Evolutionary conservation across 1,284 basidiomycete species (phyloP), one percentile per base, ranked within the genome.

Genomic region (Leccinum subfulvum): DNA sequence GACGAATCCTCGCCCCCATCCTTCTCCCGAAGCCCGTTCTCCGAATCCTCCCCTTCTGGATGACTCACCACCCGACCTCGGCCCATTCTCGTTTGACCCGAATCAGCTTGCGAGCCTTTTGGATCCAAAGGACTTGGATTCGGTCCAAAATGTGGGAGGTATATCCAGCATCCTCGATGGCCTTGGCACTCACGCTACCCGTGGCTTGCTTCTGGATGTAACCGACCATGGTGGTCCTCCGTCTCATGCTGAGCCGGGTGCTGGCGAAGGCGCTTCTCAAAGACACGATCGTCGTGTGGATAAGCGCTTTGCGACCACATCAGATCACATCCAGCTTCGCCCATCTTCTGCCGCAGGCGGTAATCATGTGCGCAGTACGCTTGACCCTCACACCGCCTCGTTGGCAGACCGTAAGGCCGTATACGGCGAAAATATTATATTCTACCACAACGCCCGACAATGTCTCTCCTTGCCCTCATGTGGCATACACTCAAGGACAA

Each of bases 41-140:
- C 11, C 55, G 33, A 11, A 35, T 68, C 63, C 78, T 4, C 80
- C 82, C 60, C 71, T 83, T 14, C 73, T 76, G 16, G 80, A 86
- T 67, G 89, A 90, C 67, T 82, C 84, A 49, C 79, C 79, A n/a
- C 80, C 84, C 51, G 85, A 95, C 73, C 86, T 89, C 0, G 76
- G 84, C 0, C 91, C 92, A 0, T 94, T 92, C 73, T 69, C 72
- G 10, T 87, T 90, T 71, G 87, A 84, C 62, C 94, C 96, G 0
- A 86, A 84, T 64, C 80, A 83, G 60, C 87, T 99, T 5, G 95
- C 95, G 21, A 85, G 88, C 65, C 84, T 98, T 56, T 87, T 98
- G 56, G 96, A 98, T 75, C 95, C 95, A 18, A 96, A 96, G 78
- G 86, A 79, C 65, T 70, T 96, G 8, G 82, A 89, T 2, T 76